These are phyloP conservation scores for Phytopythium litorale DNA, from an alignment of 352 stramenopile genomes.

Conservation along the genomic window DNA sequence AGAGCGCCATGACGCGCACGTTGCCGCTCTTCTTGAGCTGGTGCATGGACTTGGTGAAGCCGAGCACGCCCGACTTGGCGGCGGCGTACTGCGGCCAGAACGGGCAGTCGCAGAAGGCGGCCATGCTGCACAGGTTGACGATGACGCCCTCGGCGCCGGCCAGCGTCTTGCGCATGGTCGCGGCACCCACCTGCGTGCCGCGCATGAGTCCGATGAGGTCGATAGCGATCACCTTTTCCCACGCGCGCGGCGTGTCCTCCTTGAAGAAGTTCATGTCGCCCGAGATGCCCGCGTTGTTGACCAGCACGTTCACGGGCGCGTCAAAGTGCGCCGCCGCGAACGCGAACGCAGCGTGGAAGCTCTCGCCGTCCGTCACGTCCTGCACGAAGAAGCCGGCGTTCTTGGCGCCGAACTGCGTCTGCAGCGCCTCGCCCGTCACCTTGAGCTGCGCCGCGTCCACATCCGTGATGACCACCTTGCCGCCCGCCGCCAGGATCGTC, in stretches of 20 bases:
- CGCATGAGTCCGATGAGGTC: slow-evolving; percentile 46
- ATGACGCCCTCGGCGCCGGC: slow-evolving; percentile 36
- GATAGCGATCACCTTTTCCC: slow-evolving; percentile 47
- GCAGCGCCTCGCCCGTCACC: slow-evolving; percentile 30
- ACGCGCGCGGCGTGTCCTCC: slow-evolving; percentile 27
- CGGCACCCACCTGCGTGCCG: slow-evolving; percentile 40
- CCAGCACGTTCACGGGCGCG: slow-evolving; percentile 37
- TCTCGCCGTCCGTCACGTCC: slow-evolving; percentile 41
- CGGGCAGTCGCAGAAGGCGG: slow-evolving; percentile 30
- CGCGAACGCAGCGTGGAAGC: slow-evolving; percentile 43
- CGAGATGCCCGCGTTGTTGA: slow-evolving; percentile 55
- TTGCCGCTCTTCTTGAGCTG: slow-evolving; percentile 35
- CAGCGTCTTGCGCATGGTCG: slow-evolving; percentile 30
- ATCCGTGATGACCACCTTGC: slow-evolving; percentile 53
- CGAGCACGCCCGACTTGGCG: slow-evolving; percentile 48
- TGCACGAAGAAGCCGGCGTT: slow-evolving; percentile 33
- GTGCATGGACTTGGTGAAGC: slow-evolving; percentile 47
- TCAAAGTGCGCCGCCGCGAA: slow-evolving; percentile 31
- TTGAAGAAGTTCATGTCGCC: slow-evolving; percentile 29
- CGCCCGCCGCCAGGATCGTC: slow-evolving; percentile 33
- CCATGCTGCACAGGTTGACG: slow-evolving; percentile 48
- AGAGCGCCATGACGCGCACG: slow-evolving; percentile 42
- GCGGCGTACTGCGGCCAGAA: slow-evolving; percentile 49
- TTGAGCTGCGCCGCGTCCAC: slow-evolving; percentile 36
- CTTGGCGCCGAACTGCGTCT: slow-evolving; percentile 22